Conservation (phyloP, 2,329 filamentous ascomycete genomes). For the Chalara sp. region DNA sequence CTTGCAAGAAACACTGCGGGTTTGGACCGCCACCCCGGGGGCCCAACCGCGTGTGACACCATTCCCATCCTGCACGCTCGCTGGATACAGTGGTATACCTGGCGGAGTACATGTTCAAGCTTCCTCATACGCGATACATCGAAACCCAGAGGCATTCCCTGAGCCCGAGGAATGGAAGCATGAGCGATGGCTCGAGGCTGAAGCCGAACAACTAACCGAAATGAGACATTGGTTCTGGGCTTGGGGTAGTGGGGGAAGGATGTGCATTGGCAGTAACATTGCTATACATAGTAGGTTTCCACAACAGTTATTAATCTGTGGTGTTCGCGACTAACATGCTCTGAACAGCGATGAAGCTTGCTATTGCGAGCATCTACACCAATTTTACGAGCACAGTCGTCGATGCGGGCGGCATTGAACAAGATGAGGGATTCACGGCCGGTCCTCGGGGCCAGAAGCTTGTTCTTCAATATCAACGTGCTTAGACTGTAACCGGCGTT, state of each 20-base stretch:
- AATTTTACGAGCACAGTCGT: constrained; percentile 54
- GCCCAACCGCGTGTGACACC: constrained; percentile 36
- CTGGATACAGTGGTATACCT: constrained; percentile 33
- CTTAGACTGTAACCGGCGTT: too few species aligned
- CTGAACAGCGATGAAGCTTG: constrained; percentile 60
- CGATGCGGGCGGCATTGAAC: not conserved
- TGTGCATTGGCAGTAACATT: constrained; percentile 61
- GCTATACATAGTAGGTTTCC: constrained; percentile 41
- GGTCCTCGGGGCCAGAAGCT: not conserved
- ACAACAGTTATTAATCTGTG: too few species aligned
- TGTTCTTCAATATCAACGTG: constrained; percentile 18
- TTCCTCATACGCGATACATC: constrained; percentile 45
- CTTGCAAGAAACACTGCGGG: constrained; percentile 47
- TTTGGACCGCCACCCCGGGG: constrained; percentile 47
- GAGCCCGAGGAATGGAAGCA: constrained; percentile 42
- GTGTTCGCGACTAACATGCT: too few species aligned
- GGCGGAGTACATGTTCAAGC: constrained; percentile 42
- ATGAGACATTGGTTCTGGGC: constrained; percentile 53
- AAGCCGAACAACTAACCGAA: constrained; percentile 27
- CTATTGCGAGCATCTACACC: constrained; percentile 60
- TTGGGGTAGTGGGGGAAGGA: constrained; percentile 58
- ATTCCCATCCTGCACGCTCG: constrained; percentile 14
- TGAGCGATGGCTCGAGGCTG: constrained; percentile 38
- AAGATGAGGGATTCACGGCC: not conserved
- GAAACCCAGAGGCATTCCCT: constrained; percentile 39